Evolutionary conservation across 805 yeast genomes (phyloP).

Genomic region (Yarrowia porcina): DNA sequence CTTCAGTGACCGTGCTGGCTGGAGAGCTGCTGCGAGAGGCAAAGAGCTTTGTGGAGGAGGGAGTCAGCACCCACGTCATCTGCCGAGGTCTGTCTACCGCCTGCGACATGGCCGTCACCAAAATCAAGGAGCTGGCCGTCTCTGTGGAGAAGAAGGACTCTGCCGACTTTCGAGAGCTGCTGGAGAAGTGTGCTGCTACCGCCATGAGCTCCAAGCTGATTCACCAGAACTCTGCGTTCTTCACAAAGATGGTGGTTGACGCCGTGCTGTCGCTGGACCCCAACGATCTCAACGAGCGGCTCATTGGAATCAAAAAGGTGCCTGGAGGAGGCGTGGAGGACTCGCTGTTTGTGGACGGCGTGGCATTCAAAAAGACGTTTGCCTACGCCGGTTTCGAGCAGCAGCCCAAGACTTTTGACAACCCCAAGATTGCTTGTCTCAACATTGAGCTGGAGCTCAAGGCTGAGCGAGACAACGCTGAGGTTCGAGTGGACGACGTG

Average conservation of each 20-base stretch:
- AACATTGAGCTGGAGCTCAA: slow-evolving; percentile 94
- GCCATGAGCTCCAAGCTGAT: slow-evolving; percentile 97
- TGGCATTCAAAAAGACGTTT: slow-evolving; percentile 95
- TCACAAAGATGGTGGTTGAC: slow-evolving; percentile 95
- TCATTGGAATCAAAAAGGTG: slow-evolving; percentile 92
- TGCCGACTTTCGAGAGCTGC: slow-evolving; percentile 64
- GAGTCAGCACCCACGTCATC: slow-evolving; percentile 86
- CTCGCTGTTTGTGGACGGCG: slow-evolving; percentile 83
- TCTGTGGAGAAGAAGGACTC: slow-evolving; percentile 55
- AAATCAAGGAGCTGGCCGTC: slow-evolving; percentile 70
- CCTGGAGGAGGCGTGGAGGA: slow-evolving; percentile 98
- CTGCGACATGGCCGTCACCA: slow-evolving; percentile 67
- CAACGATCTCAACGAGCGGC: slow-evolving; percentile 77
- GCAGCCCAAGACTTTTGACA: slow-evolving; percentile 80
- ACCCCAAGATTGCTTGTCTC: slow-evolving; percentile 79
- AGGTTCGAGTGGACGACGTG: slow-evolving; percentile 92
- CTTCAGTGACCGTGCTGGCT: slow-evolving; percentile 87
- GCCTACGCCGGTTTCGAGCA: slow-evolving; percentile 99
- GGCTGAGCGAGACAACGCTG: slow-evolving; percentile 98
- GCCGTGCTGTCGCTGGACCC: slow-evolving; percentile 86
- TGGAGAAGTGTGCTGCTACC: slow-evolving; percentile 91
- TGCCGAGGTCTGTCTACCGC: slow-evolving; percentile 86
- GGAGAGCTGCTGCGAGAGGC: slow-evolving; percentile 91
- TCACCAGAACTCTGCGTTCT: slow-evolving; percentile 79
- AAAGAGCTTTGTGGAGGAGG: slow-evolving; percentile 89